Base-by-base conservation (phyloP, 2,329 filamentous ascomycete genomes). In the Clonostachys solani region DNA sequence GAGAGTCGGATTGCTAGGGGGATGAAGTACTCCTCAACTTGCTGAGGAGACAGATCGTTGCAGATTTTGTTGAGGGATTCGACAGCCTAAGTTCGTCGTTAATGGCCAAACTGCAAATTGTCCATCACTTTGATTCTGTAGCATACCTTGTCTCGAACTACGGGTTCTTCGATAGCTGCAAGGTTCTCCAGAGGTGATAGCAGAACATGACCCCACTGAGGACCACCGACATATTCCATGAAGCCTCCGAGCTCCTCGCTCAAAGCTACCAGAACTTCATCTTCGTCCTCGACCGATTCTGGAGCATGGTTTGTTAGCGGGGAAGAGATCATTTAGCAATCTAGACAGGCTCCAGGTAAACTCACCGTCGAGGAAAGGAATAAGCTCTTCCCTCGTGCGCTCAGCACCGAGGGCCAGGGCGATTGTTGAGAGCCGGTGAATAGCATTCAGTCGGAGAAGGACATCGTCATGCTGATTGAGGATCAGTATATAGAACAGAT, bases 41-140 rank as follows among this genome's bases (percentile, higher is more conserved):
- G 94, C 68, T 90, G 81, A 59, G 90, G 76, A 44, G 91, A 95
- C 47, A 99, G 81, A 66, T 96, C 84, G 64, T 85, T 83, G 80
- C 94, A 97, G 68, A 99, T 97, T 77, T 96, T 99, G 82, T 99
- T 99, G 58, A 99, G 83, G 43, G 94, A 99, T 69, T 99, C 95
- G 65, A 99, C 94, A 55, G 94, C 94, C 92, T 96, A 60, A 35
- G 46, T 42, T 15, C 18, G n/a, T 36, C 33, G 38, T 18, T 16
- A 15, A 15, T 23, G 19, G 4, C 41, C 23, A 29, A 29, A 29
- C 23, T 29, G 9, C 9, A 10, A 10, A 29, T 29, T 10, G 23
- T 4, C 23, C n/a, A 35, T 17, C 16, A 37, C 12, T 19, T n/a
- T 35, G 12, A 36, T 33, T 18, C 40, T 18, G n/a, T 18, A 18